These are phyloP conservation scores for Trebouxia sp. DNA, from an alignment of 139 green algal species.

Conservation along the genomic window DNA sequence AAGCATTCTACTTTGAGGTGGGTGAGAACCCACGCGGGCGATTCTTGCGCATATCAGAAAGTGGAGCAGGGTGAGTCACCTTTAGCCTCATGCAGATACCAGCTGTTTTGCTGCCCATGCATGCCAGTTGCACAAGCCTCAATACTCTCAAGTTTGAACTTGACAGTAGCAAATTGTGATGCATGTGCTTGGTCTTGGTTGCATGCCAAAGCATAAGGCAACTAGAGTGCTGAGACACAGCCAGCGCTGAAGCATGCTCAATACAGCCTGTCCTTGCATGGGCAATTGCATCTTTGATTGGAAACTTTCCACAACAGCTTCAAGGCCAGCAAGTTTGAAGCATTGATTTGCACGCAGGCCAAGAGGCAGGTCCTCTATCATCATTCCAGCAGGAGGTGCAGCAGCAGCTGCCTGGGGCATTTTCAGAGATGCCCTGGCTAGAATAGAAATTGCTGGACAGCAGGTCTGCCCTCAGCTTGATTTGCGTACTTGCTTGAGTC, in stretches of 20 bases:
- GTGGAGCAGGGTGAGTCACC: constrained; percentile 36
- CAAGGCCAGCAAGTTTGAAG: too few species aligned
- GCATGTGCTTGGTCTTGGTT: too few species aligned
- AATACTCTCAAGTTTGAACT: too few species aligned
- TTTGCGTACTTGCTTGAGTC: not conserved
- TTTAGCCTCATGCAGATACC: too few species aligned
- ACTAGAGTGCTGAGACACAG: too few species aligned
- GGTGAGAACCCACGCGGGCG: constrained; percentile 55
- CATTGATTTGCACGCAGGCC: not conserved
- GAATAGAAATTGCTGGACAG: constrained; percentile 6
- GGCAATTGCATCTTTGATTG: too few species aligned
- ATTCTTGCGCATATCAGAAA: constrained; percentile 57
- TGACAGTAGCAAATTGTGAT: too few species aligned
- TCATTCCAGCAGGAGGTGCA: constrained; percentile 14
- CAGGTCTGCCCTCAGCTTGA: not conserved
- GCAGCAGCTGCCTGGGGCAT: constrained; percentile 2
- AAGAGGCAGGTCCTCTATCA: not conserved
- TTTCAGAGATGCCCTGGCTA: constrained; percentile 20
- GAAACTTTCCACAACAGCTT: too few species aligned
- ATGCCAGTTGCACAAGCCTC: too few species aligned
- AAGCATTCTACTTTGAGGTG: constrained; percentile 64
- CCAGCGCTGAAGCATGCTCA: too few species aligned
- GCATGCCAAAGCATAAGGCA: too few species aligned
- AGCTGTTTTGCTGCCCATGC: not conserved
- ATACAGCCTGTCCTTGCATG: too few species aligned